Base-by-base conservation (phyloP, 148 eudicot species). In the Amaranthus palmeri region DNA sequence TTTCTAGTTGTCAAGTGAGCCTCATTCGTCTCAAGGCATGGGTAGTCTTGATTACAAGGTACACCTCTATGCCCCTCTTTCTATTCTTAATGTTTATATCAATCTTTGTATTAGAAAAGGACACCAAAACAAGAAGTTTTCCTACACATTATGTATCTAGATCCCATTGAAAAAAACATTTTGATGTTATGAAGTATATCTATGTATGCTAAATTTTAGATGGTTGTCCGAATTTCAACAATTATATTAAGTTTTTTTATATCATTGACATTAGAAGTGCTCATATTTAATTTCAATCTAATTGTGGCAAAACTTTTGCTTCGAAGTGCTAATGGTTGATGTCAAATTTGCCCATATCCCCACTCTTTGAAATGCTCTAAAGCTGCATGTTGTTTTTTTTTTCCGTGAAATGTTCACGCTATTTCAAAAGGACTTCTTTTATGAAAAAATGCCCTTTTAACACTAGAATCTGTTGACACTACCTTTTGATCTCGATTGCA, bases 41-140 rank as follows among this genome's bases (percentile, higher is more conserved):
- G 85, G 82, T 77, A 83, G 78, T 56, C 87, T 95, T 74, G 99
- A 95, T 75, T 91, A 95, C 77, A 95, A 95, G 93, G 99, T 95
- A 70, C 68, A 56, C 17, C 47, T 64, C 50, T 25, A 6, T 36
- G 53, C 15, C 13, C 50, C 13, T 11, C 59, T 42, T 10, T 49
- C 50, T 18, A 11, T 25, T 61, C 53, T 45, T 47, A 12, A 44
- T 65, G 6, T 3, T 18, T 51, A 9, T 41, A 52, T 47, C 78
- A 57, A n/a, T n/a, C 44, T 36, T 44, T 36, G 42, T 49, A 56
- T 65, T 13, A 58, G 41, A 66, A 36, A 14, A 8, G 13, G 11
- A 49, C 36, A 25, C 36, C 36, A 55, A 45, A 10, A 13, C 4
- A 40, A 41, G 3, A 55, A 45, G 47, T 41, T 36, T 40, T 17